Conservation (phyloP, 1,284 basidiomycete species). For the Porodaedalea pini region DNA sequence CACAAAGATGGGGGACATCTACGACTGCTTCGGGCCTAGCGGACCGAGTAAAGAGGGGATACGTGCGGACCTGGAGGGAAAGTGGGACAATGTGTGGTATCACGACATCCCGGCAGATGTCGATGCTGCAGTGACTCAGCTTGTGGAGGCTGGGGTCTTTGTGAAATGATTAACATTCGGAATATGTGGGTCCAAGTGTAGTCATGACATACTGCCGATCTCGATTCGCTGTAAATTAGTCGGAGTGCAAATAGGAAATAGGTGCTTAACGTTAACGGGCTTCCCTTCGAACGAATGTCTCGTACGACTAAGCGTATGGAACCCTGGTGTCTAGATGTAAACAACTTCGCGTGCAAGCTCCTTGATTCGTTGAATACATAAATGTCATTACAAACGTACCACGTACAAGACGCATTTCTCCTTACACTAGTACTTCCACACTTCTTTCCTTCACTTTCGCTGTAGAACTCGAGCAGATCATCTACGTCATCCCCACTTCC, state of each 20-base stretch:
- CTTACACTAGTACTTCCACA: background rate
- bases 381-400: too few relatives aligned
- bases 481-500: conserved; percentile 93
- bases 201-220: too few relatives aligned
- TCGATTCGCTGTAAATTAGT: too few relatives aligned
- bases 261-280: too few relatives aligned
- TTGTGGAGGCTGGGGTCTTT: background rate
- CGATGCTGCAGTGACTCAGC: background rate
- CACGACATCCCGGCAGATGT: conserved; percentile 18
- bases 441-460: conserved; percentile 24
- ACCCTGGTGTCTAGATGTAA: background rate
- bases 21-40: conserved; percentile 27
- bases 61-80: conserved; percentile 8
- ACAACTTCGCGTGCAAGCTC: background rate
- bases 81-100: conserved; percentile 16
- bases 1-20: conserved; percentile 34
- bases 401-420: too few relatives aligned
- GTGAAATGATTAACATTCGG: background rate
- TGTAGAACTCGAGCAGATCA: conserved; percentile 85
- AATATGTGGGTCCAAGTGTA: background rate
- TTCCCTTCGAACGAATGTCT: too few relatives aligned
- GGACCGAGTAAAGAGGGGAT: conserved; percentile 24
- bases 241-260: background rate
- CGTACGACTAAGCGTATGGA: too few relatives aligned
- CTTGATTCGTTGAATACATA: too few relatives aligned